These are phyloP conservation scores for Blastobotrys ciferrii DNA, from an alignment of 1,139 yeast genomes.

Conservation along the genomic window DNA sequence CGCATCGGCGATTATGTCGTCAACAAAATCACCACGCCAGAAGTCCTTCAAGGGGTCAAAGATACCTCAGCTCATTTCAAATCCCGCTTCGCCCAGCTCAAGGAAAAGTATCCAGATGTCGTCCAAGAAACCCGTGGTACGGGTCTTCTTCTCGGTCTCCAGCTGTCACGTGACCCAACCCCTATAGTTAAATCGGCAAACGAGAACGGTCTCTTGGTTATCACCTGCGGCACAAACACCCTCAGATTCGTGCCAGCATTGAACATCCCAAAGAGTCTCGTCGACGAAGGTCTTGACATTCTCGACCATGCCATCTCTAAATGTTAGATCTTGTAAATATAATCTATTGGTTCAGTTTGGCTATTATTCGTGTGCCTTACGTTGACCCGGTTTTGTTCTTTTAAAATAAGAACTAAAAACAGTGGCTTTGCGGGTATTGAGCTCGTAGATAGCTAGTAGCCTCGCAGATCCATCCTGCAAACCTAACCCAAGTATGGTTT, in stretches of 20 bases:
- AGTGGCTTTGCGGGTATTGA: too few species aligned
- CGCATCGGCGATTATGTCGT: constrained; percentile 77
- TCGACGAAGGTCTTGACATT: constrained; percentile 67
- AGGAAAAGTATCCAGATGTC: constrained; percentile 54
- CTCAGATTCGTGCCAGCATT: constrained; percentile 90
- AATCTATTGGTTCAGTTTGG: background rate
- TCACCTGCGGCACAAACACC: constrained; percentile 90
- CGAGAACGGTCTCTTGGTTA: constrained; percentile 74
- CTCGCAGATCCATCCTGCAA: too few species aligned
- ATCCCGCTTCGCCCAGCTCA: constrained; percentile 51
- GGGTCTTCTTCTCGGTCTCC: constrained; percentile 83
- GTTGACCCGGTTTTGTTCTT: too few species aligned
- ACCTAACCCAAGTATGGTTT: too few species aligned
- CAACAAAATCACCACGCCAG: constrained; percentile 58
- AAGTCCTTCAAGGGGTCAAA: constrained; percentile 58
- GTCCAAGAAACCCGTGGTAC: constrained; percentile 70
- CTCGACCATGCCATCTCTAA: constrained; percentile 41
- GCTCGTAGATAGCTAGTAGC: too few species aligned
- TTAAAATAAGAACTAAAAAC: too few species aligned
- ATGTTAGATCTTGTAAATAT: background rate
- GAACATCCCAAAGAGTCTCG: constrained; percentile 68
- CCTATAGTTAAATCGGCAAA: constrained; percentile 66
- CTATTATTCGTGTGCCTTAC: too few species aligned
- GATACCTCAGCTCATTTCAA: constrained; percentile 56
- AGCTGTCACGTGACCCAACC: constrained; percentile 66